A percentile compares a stretch with the other conserved stretches of the same genome.
phyloP scores from a whole-genome alignment of 1,284 basidiomycete species.

The Ustilago trichophora region DNA sequence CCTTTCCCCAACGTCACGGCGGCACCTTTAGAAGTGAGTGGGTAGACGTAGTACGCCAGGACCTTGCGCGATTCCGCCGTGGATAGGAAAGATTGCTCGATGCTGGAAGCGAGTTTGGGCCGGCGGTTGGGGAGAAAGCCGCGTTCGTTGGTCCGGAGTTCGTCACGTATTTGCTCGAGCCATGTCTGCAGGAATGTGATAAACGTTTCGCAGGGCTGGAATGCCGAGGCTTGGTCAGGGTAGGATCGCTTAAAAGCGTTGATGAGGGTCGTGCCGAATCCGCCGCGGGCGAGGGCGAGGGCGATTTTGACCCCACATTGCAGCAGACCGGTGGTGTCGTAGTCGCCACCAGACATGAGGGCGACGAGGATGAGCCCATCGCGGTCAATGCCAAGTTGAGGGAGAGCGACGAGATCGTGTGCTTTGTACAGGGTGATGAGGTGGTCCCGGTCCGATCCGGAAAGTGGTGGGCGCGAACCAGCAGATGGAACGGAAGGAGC shows the following conservation, averaged over 20 bases:
- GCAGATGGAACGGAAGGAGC: neutral
- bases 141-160: conserved; percentile 45
- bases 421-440: conserved; percentile 13
- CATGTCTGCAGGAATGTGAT: conserved; percentile 28
- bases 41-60: conserved; percentile 40
- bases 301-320: conserved; percentile 65
- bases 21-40: conserved; percentile 14
- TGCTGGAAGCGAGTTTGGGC: conserved; percentile 36
- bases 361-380: conserved; percentile 85
- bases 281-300: conserved; percentile 68
- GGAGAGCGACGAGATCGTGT: conserved; percentile 2
- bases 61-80: conserved; percentile 28
- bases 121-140: conserved; percentile 32
- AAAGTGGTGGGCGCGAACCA: conserved; percentile 5
- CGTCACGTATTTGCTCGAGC: conserved; percentile 35
- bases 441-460: conserved; percentile 26
- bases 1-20: neutral
- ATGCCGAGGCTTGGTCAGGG: conserved; percentile 3
- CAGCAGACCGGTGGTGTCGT: conserved; percentile 70
- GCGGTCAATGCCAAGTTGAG: conserved; percentile 70
- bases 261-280: conserved; percentile 70
- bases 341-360: conserved; percentile 88
- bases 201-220: conserved; percentile 6
- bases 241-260: conserved; percentile 68
- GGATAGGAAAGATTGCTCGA: conserved; percentile 22